phyloP scores from a whole-genome alignment of 2,329 filamentous ascomycete genomes.

The Parafenestella ontariensis region DNA sequence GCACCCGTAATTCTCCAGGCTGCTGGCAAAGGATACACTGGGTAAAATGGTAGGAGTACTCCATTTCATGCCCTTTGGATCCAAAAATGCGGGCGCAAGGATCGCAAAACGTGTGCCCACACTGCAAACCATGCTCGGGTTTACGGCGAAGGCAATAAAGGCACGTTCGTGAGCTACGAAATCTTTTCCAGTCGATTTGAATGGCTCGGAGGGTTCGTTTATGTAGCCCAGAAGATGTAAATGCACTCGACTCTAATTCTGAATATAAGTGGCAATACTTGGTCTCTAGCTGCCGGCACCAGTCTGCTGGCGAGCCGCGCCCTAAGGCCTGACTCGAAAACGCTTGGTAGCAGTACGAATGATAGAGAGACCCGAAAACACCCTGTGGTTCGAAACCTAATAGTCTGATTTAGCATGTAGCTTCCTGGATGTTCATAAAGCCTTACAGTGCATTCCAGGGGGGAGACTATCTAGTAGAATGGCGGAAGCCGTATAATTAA shows the following conservation, averaged over 20 bases:
- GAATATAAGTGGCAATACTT: constrained; percentile 1
- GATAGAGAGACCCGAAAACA: neutral
- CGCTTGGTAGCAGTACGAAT: neutral
- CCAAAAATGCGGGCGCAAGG: constrained; percentile 12
- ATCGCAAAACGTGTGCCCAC: constrained; percentile 15
- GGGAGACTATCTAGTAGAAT: constrained; percentile 5
- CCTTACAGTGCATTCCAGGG: constrained; percentile 2
- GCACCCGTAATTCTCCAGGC: constrained; percentile 5
- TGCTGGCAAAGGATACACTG: constrained; percentile 16
- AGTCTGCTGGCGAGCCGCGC: neutral
- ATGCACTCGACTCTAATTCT: constrained; percentile 1
- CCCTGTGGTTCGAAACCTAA: neutral
- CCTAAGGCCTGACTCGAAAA: too few species aligned
- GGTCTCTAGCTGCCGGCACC: neutral
- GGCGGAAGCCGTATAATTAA: neutral
- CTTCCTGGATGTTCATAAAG: too few species aligned
- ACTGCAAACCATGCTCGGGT: constrained; percentile 14
- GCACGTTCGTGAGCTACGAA: constrained; percentile 11
- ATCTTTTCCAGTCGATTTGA: constrained; percentile 8
- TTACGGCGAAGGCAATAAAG: constrained; percentile 16
- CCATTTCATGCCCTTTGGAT: constrained; percentile 4
- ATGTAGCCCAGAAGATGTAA: too few species aligned
- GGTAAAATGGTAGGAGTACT: constrained; percentile 17
- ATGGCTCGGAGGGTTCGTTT: constrained; percentile 10
- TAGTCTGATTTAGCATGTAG: too few species aligned